These are phyloP conservation scores for Medicago arabica DNA, from an alignment of 306 rosid species.

Conservation along the genomic window DNA sequence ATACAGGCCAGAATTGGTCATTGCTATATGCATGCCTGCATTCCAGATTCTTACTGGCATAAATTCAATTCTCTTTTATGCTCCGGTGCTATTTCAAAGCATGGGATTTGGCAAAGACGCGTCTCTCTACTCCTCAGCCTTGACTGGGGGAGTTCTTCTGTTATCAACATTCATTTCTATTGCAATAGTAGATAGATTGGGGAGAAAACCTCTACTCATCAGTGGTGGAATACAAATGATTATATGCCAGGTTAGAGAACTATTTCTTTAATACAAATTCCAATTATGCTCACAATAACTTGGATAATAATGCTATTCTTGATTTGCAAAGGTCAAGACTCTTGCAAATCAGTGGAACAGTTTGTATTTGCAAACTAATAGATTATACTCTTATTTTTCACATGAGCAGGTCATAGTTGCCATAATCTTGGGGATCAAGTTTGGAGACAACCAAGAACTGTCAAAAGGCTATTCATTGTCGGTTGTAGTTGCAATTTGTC, in stretches of 20 bases:
- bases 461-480: neutral
- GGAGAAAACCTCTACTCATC: constrained; percentile 70
- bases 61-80: constrained; percentile 85
- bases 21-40: constrained; percentile 84
- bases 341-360: neutral
- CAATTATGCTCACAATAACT: neutral
- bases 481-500: neutral
- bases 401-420: constrained; percentile 7
- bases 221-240: constrained; percentile 92
- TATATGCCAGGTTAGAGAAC: constrained; percentile 64
- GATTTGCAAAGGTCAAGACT: no score
- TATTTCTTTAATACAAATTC: neutral
- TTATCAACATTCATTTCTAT: constrained; percentile 78
- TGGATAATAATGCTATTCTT: neutral
- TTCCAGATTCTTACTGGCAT: constrained; percentile 93
- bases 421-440: neutral
- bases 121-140: constrained; percentile 78
- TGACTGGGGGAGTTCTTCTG: constrained; percentile 88
- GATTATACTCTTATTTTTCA: constrained; percentile 4
- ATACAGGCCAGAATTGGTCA: constrained; percentile 74
- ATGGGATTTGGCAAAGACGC: constrained; percentile 84
- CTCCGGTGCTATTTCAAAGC: constrained; percentile 82
- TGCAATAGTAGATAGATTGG: constrained; percentile 76
- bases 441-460: neutral
- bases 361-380: neutral